phyloP scores from a whole-genome alignment of 1,139 yeast genomes.

The Tardiomyces depauwii region DNA sequence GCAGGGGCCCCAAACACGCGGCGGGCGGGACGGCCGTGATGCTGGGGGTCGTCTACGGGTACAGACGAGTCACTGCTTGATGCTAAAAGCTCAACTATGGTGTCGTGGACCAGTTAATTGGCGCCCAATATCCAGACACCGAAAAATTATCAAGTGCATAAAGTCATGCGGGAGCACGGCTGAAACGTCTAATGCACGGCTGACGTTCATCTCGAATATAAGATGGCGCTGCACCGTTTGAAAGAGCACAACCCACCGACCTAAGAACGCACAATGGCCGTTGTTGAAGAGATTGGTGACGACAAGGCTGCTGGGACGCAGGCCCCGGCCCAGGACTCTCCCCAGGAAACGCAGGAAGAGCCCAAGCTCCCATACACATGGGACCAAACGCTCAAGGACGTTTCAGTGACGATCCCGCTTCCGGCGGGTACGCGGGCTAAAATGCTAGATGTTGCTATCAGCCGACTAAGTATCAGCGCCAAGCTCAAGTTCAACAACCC shows the following conservation, averaged over 20 bases:
- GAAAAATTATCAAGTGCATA: too few relatives aligned
- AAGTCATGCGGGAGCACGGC: not conserved
- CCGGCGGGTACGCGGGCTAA: conserved; percentile 28
- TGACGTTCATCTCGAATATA: too few relatives aligned
- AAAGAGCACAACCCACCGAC: too few relatives aligned
- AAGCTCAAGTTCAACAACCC: conserved; percentile 11
- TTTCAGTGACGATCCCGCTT: conserved; percentile 27
- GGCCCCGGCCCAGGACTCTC: too few relatives aligned
- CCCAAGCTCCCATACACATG: conserved; percentile 3
- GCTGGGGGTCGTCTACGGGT: too few relatives aligned
- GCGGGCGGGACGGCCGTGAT: too few relatives aligned
- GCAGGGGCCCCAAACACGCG: too few relatives aligned
- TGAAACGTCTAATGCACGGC: not conserved
- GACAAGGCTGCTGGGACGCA: not conserved
- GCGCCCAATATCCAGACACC: too few relatives aligned
- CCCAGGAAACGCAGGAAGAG: not conserved
- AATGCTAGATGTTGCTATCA: conserved; percentile 20
- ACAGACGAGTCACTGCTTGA: too few relatives aligned
- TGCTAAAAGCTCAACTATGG: too few relatives aligned
- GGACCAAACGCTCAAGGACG: conserved; percentile 32
- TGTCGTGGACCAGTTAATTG: too few relatives aligned
- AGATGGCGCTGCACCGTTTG: too few relatives aligned
- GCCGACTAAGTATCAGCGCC: conserved; percentile 17
- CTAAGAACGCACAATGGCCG: not conserved
- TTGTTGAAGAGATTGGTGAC: not conserved